Percentiles rank a stretch among this genome's conserved stretches.
Evolutionary conservation across 352 stramenopile genomes (phyloP).

Genomic region (Blastocystis sp.): DNA sequence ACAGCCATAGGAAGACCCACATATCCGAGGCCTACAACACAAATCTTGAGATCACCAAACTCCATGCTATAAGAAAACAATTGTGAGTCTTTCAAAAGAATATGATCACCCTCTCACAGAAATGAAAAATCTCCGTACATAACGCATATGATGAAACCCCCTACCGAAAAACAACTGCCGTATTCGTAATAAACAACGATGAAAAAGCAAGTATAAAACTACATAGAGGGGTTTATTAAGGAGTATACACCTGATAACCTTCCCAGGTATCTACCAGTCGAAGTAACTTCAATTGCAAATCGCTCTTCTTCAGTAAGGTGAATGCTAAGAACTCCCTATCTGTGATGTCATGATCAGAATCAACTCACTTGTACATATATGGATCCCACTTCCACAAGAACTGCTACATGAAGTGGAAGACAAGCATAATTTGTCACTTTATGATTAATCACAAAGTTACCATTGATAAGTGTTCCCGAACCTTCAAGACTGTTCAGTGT

Average conservation of each 20-base stretch:
- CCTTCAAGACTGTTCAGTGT: background rate
- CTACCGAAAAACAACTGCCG: background rate
- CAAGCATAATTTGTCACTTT: background rate
- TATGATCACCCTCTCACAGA: background rate
- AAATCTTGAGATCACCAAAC: constrained; percentile 37
- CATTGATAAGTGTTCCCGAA: background rate
- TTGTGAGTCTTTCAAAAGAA: background rate
- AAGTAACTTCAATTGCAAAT: background rate
- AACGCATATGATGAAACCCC: background rate
- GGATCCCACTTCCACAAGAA: background rate
- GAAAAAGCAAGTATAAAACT: background rate
- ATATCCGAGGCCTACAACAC: constrained; percentile 61
- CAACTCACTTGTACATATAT: background rate
- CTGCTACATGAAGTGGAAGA: constrained; percentile 3
- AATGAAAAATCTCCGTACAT: background rate
- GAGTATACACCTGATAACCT: background rate
- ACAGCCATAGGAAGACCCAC: constrained; percentile 62
- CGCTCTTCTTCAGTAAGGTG: background rate
- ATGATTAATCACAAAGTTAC: background rate
- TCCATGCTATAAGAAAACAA: constrained; percentile 1
- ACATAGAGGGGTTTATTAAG: background rate
- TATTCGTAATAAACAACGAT: background rate
- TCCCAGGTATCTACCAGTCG: background rate
- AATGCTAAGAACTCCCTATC: background rate
- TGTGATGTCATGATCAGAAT: too few relatives aligned